These are phyloP conservation scores for Coemansia sp. DNA, from an alignment of 192 early-diverging fungal genomes.

Conservation along the genomic window DNA sequence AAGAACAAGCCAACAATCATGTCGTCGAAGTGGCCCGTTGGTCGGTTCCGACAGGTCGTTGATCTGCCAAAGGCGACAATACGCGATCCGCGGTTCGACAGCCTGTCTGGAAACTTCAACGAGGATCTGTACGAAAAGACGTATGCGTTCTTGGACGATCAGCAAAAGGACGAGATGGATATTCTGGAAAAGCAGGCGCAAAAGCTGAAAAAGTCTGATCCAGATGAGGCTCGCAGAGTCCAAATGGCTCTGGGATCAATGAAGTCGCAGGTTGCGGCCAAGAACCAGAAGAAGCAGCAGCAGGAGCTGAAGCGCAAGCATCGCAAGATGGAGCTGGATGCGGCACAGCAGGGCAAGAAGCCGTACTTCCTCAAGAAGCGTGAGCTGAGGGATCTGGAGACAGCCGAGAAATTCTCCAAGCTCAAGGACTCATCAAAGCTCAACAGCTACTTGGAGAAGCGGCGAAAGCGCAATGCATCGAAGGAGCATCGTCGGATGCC, in stretches of 20 bases:
- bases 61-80: constrained; percentile 27
- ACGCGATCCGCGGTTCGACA: constrained; percentile 94
- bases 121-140: constrained; percentile 89
- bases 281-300: constrained; percentile 54
- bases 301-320: constrained; percentile 72
- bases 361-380: constrained; percentile 92
- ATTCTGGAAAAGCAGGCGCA: constrained; percentile 62
- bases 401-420: constrained; percentile 82
- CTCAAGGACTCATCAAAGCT: constrained; percentile 70
- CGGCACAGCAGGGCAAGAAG: constrained; percentile 85
- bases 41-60: constrained; percentile 50
- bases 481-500: constrained; percentile 78
- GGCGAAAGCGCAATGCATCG: constrained; percentile 87
- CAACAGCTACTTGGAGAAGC: constrained; percentile 87
- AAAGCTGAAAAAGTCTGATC: constrained; percentile 62
- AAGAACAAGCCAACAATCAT: constrained; percentile 32
- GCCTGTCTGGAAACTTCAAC: constrained; percentile 84
- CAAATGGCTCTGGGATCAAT: constrained; percentile 62
- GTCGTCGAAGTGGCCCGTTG: constrained; percentile 47
- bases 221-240: constrained; percentile 60
- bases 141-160: constrained; percentile 85
- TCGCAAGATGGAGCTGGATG: constrained; percentile 77
- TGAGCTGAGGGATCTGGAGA: constrained; percentile 75
- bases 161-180: constrained; percentile 72
- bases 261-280: constrained; percentile 49